Conservation (phyloP, 495 filamentous ascomycete species). For the Chaetomium cochliodes region DNA sequence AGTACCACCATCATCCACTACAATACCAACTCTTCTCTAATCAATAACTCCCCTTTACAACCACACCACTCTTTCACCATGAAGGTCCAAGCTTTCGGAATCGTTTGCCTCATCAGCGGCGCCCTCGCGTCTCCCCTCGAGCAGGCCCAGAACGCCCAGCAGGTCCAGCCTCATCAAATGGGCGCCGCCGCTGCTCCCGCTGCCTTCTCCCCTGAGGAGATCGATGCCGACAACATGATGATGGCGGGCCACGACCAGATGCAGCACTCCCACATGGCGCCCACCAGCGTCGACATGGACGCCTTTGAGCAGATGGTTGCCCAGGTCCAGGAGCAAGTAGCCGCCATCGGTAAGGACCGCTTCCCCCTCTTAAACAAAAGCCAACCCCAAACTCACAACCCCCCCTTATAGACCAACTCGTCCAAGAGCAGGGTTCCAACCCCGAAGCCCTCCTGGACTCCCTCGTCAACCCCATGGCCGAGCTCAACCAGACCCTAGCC, state of each 20-base stretch:
- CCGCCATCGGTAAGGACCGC: slow-evolving; percentile 23
- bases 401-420: slow-evolving; percentile 14
- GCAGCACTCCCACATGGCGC: background rate
- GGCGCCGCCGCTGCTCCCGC: background rate
- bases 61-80: slow-evolving; percentile 18
- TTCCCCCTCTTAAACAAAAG: background rate
- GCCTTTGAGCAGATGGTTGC: slow-evolving; percentile 16
- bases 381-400: background rate
- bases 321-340: slow-evolving; percentile 17
- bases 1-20: slow-evolving; percentile 6
- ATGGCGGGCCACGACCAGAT: slow-evolving; percentile 11
- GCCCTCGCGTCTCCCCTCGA: slow-evolving; percentile 22
- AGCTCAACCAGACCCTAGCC: slow-evolving; percentile 19
- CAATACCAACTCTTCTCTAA: background rate
- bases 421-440: slow-evolving; percentile 13
- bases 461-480: slow-evolving; percentile 17
- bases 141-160: slow-evolving; percentile 16
- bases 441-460: slow-evolving; percentile 12
- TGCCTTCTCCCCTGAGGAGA: background rate
- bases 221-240: background rate
- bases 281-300: slow-evolving; percentile 10
- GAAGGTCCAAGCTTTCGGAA: slow-evolving; percentile 23
- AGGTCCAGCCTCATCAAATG: slow-evolving; percentile 14
- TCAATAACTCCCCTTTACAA: background rate
- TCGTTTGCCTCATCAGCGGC: slow-evolving; percentile 23